These are phyloP conservation scores for Globisporangium emineosum DNA, from an alignment of 352 stramenopile species.

Conservation along the genomic window DNA sequence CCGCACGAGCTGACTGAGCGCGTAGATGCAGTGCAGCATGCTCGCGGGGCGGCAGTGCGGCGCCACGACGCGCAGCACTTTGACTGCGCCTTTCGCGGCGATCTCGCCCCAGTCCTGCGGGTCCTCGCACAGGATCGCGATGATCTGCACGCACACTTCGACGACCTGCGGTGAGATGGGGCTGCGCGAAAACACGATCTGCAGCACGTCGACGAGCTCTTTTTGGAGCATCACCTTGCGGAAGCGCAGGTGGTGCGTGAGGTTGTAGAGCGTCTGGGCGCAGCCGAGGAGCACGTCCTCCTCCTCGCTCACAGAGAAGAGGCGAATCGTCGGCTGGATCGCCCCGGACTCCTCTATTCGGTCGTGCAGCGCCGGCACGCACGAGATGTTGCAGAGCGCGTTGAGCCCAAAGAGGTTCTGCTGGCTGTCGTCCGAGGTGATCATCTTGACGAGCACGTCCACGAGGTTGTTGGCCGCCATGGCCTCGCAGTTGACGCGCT, in stretches of 20 bases:
- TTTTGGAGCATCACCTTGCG: constrained; percentile 60
- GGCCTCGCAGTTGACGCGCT: constrained; percentile 69
- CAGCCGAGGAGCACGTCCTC: constrained; percentile 58
- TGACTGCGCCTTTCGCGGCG: constrained; percentile 47
- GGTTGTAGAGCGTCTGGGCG: constrained; percentile 66
- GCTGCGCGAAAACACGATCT: constrained; percentile 33
- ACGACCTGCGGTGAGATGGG: constrained; percentile 33
- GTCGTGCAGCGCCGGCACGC: constrained; percentile 55
- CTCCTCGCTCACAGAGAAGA: constrained; percentile 43
- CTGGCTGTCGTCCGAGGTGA: constrained; percentile 44
- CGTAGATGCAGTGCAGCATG: constrained; percentile 54
- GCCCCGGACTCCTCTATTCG: constrained; percentile 60
- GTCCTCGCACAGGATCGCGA: constrained; percentile 72
- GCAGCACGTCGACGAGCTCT: constrained; percentile 43
- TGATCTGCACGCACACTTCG: constrained; percentile 59
- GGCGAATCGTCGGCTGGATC: constrained; percentile 44
- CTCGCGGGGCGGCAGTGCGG: constrained; percentile 23
- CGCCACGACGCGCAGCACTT: constrained; percentile 48
- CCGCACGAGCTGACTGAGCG: constrained; percentile 64
- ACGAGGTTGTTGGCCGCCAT: constrained; percentile 66
- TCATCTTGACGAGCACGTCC: constrained; percentile 63
- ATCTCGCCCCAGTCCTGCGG: constrained; percentile 43
- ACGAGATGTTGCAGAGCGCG: constrained; percentile 78
- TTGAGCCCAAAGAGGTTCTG: constrained; percentile 75
- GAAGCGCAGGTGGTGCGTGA: constrained; percentile 58